A percentile compares a stretch with the other conserved stretches of the same genome.
These are phyloP conservation scores for Ocimum tenuiflorum DNA, from an alignment of 257 asterid species.

Conservation along the genomic window DNA sequence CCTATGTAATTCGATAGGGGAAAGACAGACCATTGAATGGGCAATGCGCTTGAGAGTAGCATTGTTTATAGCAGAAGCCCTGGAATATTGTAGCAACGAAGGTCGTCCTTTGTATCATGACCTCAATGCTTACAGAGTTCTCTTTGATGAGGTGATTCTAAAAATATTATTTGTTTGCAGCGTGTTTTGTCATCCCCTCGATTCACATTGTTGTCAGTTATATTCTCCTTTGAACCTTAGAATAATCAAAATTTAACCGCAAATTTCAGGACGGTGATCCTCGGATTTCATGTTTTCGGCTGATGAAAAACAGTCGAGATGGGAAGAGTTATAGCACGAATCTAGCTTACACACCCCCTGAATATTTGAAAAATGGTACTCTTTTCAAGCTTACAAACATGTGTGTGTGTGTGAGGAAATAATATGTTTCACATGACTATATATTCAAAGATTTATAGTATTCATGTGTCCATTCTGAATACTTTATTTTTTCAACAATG, in stretches of 20 bases:
- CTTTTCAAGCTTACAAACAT: background rate
- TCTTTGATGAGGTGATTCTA: conserved; percentile 52
- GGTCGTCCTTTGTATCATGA: conserved; percentile 62
- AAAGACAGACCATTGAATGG: conserved; percentile 67
- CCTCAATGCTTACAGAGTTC: conserved; percentile 62
- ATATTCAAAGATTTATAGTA: background rate
- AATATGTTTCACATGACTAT: background rate
- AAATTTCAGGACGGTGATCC: conserved; percentile 69
- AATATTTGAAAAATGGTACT: conserved; percentile 62
- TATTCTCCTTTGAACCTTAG: background rate
- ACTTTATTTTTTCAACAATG: background rate
- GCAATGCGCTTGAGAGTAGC: conserved; percentile 85
- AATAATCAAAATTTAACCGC: conserved; percentile 3
- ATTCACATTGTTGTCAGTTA: background rate
- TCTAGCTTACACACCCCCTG: conserved; percentile 75
- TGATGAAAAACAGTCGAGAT: conserved; percentile 69
- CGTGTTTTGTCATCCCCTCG: background rate
- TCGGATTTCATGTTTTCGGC: conserved; percentile 67
- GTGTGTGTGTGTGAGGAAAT: background rate
- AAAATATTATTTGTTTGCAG: background rate
- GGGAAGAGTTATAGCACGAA: conserved; percentile 82
- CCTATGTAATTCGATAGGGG: conserved; percentile 41
- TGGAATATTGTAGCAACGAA: conserved; percentile 49
- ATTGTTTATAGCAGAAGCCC: conserved; percentile 50
- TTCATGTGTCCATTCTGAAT: background rate